Percentiles rank a stretch among this genome's conserved stretches.
phyloP scores from a whole-genome alignment of 495 filamentous ascomycete genomes.

The Tuber brumale region DNA sequence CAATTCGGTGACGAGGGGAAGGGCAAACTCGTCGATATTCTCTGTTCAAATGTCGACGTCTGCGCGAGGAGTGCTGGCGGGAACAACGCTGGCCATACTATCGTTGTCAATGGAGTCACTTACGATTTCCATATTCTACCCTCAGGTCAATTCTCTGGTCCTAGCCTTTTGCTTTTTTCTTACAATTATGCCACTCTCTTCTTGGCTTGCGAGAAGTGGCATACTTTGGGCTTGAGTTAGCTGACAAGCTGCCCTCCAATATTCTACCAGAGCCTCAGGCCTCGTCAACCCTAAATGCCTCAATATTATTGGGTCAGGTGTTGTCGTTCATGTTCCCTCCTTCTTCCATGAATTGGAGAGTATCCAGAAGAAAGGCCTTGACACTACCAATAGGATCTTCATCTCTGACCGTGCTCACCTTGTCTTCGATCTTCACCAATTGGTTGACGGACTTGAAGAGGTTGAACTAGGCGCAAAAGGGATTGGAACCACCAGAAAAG shows the following conservation, averaged over 20 bases:
- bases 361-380: conserved; percentile 65
- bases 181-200: neutral
- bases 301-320: conserved; percentile 80
- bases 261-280: conserved; percentile 46
- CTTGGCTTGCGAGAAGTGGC: neutral
- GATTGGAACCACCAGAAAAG: conserved; percentile 56
- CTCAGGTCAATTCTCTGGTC: conserved; percentile 42
- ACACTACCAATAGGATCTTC: conserved; percentile 61
- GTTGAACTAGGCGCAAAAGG: conserved; percentile 56
- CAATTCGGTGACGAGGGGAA: conserved; percentile 72
- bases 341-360: conserved; percentile 82
- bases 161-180: conserved; percentile 10
- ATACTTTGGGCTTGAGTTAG: neutral
- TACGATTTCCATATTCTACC: conserved; percentile 70
- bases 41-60: conserved; percentile 54
- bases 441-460: conserved; percentile 78
- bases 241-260: neutral
- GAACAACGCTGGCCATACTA: conserved; percentile 58
- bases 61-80: conserved; percentile 60
- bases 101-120: conserved; percentile 55
- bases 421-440: conserved; percentile 73
- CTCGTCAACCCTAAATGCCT: conserved; percentile 68
- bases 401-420: conserved; percentile 78
- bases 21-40: conserved; percentile 65
- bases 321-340: conserved; percentile 73